Evolutionary conservation across 331 rosid genomes (phyloP), one percentile per base, ranked within the genome.

Genomic region (Prunus yedoensis): DNA sequence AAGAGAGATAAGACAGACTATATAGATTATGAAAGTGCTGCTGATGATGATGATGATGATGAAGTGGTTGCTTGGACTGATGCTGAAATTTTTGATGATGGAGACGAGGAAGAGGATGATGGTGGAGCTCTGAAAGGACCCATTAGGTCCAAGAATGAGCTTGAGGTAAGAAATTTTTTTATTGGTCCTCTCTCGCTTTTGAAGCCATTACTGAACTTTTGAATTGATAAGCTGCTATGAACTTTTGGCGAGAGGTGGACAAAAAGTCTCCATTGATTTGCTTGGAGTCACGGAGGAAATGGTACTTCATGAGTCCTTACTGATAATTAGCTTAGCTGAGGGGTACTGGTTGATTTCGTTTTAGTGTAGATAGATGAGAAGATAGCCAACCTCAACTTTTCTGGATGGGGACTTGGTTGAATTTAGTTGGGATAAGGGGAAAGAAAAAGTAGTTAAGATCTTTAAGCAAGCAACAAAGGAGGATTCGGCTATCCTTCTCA

Each of bases 121-220:
- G 75, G 11, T 46, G 88, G 20, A 38, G 82, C 30, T 46, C 63
- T n/a, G 12, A 81, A 67, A 76, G 93, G 81, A 70, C 97, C 96
- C 60, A 88, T 92, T 71, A 86, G 60, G 75, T 91, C 97, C 62
- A 89, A 80, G 82, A 89, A 94, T 79, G 99, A 94, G 85, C 82
- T 90, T 79, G 82, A 87, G 95, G 94, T 87, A 66, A 35, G 0
- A 35, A 72, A 3, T 38, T 59, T 61, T 61, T 45, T 74, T 16
- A 17, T 45, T 66, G 20, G 5, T 47, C 45, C 15, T 35, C 11
- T 38, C 14, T 14, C 3, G 3, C n/a, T 18, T 79, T 79, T 54
- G 38, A 9, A 15, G 66, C n/a, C 25, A 8, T 76, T 41, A 10
- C 35, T 21, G 32, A 13, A 38, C n/a, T 10, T 54, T 67, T 79